phyloP scores from a whole-genome alignment of 208 protist species.

The Trypanosoma lewisi region DNA sequence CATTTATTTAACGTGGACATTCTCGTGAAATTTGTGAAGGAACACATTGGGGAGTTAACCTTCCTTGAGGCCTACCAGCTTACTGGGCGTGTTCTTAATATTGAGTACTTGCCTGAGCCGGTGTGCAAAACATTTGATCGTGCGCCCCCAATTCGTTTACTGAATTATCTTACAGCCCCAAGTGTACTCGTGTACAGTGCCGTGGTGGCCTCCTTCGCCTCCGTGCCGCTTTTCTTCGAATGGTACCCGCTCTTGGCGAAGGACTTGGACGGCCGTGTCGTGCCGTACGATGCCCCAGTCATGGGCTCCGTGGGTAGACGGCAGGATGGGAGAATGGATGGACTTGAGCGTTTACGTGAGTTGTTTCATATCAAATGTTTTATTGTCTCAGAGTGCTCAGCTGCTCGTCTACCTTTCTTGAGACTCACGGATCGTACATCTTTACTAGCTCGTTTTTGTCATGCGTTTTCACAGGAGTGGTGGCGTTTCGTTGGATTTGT shows the following conservation, averaged over 20 bases:
- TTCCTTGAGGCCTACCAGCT: constrained; percentile 78
- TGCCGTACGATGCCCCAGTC: constrained; percentile 38
- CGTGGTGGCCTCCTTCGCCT: constrained; percentile 31
- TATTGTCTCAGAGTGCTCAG: constrained; percentile 49
- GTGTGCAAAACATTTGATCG: constrained; percentile 9
- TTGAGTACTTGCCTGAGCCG: constrained; percentile 40
- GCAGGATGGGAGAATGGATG: constrained; percentile 23
- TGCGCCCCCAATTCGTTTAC: constrained; percentile 20
- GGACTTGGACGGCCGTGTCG: constrained; percentile 28
- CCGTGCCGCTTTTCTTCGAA: constrained; percentile 26
- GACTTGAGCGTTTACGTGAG: constrained; percentile 40
- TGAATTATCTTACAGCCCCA: constrained; percentile 80
- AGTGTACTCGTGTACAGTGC: constrained; percentile 71
- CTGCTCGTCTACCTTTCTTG: constrained; percentile 24
- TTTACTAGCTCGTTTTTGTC: constrained; percentile 7
- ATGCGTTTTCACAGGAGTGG: constrained; percentile 19
- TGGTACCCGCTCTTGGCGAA: constrained; percentile 32
- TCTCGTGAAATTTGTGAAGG: constrained; percentile 49
- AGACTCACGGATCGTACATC: constrained; percentile 9
- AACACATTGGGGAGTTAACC: constrained; percentile 68
- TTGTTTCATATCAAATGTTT: constrained; percentile 63
- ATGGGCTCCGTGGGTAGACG: constrained; percentile 33
- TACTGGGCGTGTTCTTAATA: constrained; percentile 79
- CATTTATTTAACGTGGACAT: constrained; percentile 54
- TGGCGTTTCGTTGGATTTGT: constrained; percentile 17